Conservation (phyloP, 2,329 filamentous ascomycete species). For the Helicocarpus griseus region DNA sequence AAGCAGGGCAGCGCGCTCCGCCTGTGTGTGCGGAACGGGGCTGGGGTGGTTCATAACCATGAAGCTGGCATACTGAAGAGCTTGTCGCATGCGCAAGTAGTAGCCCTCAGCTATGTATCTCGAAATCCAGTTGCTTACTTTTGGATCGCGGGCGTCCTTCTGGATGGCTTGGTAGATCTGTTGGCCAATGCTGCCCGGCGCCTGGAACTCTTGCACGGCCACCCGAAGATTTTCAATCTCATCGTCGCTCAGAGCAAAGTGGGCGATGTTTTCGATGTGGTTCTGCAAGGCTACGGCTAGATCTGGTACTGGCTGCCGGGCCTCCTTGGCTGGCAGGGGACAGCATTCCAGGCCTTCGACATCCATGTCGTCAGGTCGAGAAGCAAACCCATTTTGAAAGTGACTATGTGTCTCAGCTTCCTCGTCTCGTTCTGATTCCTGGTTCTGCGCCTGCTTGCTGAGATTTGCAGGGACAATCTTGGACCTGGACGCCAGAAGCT, state of each 20-base stretch:
- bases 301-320: not conserved
- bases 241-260: not conserved
- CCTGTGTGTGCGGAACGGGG: conserved; percentile 2
- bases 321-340: not conserved
- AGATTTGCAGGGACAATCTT: not conserved
- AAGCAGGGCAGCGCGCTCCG: conserved; percentile 1
- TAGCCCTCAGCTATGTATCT: not conserved
- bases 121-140: conserved; percentile 3
- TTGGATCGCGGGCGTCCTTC: conserved; percentile 1
- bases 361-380: not conserved
- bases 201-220: conserved; percentile 1
- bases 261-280: not conserved
- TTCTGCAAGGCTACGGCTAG: not conserved
- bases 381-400: not conserved
- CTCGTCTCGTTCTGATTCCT: not conserved
- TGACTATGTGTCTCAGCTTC: not conserved
- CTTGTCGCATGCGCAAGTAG: not conserved
- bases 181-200: not conserved
- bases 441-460: not conserved
- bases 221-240: not conserved
- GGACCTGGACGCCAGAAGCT: not conserved
- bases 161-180: not conserved
- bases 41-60: not conserved
- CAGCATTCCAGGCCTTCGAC: not conserved
- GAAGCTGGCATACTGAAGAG: not conserved